Conservation (phyloP, 2,329 filamentous ascomycete species). For the Sarocladium strictum region DNA sequence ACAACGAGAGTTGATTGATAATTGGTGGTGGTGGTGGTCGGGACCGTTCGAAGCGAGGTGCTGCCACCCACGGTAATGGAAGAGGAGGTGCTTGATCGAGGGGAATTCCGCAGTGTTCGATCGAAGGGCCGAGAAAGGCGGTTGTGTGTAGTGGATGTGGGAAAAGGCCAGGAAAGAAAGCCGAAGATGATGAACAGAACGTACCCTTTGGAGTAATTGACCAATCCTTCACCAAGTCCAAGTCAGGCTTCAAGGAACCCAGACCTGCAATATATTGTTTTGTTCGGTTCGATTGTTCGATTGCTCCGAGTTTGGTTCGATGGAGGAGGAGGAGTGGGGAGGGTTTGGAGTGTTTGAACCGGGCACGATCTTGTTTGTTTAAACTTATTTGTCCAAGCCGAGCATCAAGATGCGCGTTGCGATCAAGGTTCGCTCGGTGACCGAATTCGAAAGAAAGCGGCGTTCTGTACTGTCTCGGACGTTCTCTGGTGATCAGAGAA, state of each 20-base stretch:
- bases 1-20: background rate
- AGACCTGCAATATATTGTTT: background rate
- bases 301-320: background rate
- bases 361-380: background rate
- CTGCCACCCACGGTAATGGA: background rate
- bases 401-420: background rate
- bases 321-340: background rate
- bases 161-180: background rate
- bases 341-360: background rate
- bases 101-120: background rate
- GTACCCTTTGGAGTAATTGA: no score
- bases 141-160: background rate
- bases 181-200: background rate
- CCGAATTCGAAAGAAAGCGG: background rate
- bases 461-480: background rate
- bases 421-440: background rate
- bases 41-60: conserved; percentile 16
- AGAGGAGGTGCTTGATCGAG: background rate
- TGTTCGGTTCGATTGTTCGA: no score
- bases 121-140: background rate
- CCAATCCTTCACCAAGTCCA: no score
- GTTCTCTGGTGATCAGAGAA: background rate
- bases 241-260: no score
- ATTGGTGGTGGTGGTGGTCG: conserved; percentile 16
- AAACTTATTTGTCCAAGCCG: background rate